Evolutionary conservation across 495 filamentous ascomycete genomes (phyloP).

Genomic region (Pyronema omphalodes): DNA sequence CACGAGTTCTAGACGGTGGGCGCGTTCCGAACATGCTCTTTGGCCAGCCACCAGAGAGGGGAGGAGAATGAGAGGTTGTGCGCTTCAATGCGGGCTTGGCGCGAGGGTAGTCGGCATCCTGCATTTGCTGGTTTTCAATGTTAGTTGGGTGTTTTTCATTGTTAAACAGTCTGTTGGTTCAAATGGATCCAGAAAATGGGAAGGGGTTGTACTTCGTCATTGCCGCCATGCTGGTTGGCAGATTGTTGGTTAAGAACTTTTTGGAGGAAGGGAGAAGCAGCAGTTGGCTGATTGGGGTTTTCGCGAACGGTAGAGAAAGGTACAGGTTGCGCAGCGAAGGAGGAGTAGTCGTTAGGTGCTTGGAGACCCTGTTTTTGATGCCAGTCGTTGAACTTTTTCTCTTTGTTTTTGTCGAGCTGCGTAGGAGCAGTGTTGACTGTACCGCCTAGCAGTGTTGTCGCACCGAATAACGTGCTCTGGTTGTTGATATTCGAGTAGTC

Average conservation of each 20-base stretch:
- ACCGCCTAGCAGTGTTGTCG: conserved; percentile 6
- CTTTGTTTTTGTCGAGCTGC: conserved; percentile 17
- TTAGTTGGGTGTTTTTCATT: too few species aligned
- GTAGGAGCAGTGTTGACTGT: conserved; percentile 8
- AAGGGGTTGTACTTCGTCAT: too few species aligned
- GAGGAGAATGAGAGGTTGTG: conserved; percentile 11
- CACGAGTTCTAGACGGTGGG: conserved; percentile 20
- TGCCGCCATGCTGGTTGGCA: neutral
- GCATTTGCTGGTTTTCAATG: too few species aligned
- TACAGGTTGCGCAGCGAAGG: conserved; percentile 17
- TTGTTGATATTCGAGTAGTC: conserved; percentile 18
- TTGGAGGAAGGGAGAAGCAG: conserved; percentile 21
- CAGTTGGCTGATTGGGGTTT: conserved; percentile 18
- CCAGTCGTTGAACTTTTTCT: conserved; percentile 21
- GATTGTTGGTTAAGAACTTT: conserved; percentile 19
- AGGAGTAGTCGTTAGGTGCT: conserved; percentile 18
- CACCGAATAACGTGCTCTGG: conserved; percentile 2
- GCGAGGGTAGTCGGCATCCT: neutral
- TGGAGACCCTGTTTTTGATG: conserved; percentile 19
- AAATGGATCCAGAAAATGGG: too few species aligned
- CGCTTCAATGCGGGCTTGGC: neutral
- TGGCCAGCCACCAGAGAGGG: conserved; percentile 17
- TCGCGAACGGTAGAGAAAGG: conserved; percentile 17
- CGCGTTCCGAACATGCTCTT: conserved; percentile 23
- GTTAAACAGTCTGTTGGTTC: too few species aligned